These are phyloP conservation scores for Pichia cactophila DNA, from an alignment of 1,139 yeast species.

Conservation along the genomic window DNA sequence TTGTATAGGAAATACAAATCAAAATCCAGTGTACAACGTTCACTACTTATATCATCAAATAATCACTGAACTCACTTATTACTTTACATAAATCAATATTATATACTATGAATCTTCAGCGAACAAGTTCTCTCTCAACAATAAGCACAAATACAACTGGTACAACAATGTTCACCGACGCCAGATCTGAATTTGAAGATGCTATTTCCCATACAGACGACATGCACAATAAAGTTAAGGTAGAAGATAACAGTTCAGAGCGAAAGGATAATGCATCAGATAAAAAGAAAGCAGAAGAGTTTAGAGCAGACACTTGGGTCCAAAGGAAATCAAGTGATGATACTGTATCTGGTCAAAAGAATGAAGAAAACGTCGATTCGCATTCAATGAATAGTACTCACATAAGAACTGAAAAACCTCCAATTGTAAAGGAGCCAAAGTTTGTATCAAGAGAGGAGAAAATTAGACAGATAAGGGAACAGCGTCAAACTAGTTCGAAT, in stretches of 20 bases:
- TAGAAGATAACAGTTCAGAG: not conserved
- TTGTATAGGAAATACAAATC: not conserved
- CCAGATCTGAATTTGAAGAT: conserved; percentile 11
- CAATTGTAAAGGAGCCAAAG: conserved; percentile 6
- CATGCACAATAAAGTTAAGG: not conserved
- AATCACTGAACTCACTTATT: not conserved
- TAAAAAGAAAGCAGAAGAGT: not conserved
- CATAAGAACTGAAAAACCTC: conserved; percentile 11
- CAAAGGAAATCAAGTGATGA: not conserved
- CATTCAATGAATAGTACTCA: not conserved
- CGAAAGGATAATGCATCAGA: not conserved
- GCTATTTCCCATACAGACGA: not conserved
- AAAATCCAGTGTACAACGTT: not conserved
- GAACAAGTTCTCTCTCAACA: conserved; percentile 10
- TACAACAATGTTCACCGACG: conserved; percentile 15
- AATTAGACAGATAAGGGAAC: conserved; percentile 4
- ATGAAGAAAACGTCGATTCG: not conserved
- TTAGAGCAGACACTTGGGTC: not conserved
- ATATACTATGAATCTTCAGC: not conserved
- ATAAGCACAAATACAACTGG: conserved; percentile 12
- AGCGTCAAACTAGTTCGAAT: not conserved
- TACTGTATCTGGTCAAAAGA: not conserved
- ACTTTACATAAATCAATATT: not conserved
- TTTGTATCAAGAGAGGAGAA: conserved; percentile 10
- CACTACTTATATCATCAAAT: not conserved